phyloP scores from a whole-genome alignment of 2,329 filamentous ascomycete species.

The Phoma sp. region DNA sequence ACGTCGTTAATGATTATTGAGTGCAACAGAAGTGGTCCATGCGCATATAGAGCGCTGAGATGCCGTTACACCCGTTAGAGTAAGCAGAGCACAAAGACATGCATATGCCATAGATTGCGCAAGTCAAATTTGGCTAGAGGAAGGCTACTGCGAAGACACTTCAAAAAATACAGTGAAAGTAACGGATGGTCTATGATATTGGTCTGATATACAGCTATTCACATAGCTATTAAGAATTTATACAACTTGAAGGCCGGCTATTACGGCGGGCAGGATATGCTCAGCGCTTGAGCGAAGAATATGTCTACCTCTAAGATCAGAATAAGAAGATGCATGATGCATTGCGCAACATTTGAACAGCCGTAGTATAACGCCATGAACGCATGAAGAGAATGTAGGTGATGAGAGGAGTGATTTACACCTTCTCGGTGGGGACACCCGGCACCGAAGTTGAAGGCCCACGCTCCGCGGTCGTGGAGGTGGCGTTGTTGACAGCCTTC shows the following conservation, averaged over 20 bases:
- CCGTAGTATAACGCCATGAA: constrained; percentile 1
- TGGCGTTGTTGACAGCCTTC: constrained; percentile 13
- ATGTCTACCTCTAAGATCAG: constrained; percentile 7
- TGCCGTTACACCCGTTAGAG: no score
- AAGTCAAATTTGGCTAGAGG: background rate
- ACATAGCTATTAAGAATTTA: constrained; percentile 7
- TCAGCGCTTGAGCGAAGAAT: constrained; percentile 13
- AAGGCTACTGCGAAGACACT: background rate
- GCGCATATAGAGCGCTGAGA: no score
- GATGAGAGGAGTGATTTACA: background rate
- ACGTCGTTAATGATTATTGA: no score
- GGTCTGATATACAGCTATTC: constrained; percentile 3
- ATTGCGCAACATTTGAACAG: background rate
- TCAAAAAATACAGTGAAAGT: background rate
- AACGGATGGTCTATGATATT: background rate
- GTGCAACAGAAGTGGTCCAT: no score
- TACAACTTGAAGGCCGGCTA: background rate
- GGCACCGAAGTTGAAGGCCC: constrained; percentile 13
- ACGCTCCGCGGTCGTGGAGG: constrained; percentile 21
- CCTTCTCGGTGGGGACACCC: constrained; percentile 23
- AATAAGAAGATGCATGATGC: background rate
- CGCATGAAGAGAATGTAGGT: background rate
- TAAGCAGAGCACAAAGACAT: no score
- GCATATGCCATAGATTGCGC: background rate
- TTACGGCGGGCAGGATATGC: constrained; percentile 2